Percentiles rank a stretch among this genome's conserved stretches.
phyloP scores from a whole-genome alignment of 2,329 filamentous ascomycete species.

The Pestalotiopsis sp. region DNA sequence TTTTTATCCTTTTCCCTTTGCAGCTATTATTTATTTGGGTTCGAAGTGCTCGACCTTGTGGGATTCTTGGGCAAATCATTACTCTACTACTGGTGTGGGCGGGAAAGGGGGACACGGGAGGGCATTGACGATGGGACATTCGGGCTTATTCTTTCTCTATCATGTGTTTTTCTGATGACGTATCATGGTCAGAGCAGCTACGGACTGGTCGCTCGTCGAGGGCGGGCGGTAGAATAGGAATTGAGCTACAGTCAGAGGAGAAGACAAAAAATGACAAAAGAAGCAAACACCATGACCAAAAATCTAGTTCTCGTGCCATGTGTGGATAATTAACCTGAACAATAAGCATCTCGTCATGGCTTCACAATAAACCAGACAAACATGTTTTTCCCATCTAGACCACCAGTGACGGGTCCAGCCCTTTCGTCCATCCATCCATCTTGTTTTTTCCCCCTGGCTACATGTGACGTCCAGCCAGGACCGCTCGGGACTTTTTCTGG shows the following conservation, averaged over 20 bases:
- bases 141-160: neutral
- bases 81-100: neutral
- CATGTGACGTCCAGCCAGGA: neutral
- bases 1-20: neutral
- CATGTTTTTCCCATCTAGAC: too few species aligned
- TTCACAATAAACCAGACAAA: too few species aligned
- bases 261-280: neutral
- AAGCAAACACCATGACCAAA: neutral
- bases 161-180: neutral
- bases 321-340: neutral
- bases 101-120: too few species aligned
- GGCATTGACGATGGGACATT: neutral
- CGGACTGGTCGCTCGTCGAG: neutral
- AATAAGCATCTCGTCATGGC: too few species aligned
- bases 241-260: neutral
- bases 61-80: neutral
- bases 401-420: too few species aligned
- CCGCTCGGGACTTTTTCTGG: neutral
- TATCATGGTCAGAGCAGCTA: neutral
- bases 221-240: neutral
- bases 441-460: neutral
- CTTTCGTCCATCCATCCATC: neutral
- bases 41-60: conserved; percentile 16
- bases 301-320: neutral
- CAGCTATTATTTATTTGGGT: neutral